Conservation (phyloP, 768 basidiomycete species). For the Pseudohyphozyma bogoriensis region DNA sequence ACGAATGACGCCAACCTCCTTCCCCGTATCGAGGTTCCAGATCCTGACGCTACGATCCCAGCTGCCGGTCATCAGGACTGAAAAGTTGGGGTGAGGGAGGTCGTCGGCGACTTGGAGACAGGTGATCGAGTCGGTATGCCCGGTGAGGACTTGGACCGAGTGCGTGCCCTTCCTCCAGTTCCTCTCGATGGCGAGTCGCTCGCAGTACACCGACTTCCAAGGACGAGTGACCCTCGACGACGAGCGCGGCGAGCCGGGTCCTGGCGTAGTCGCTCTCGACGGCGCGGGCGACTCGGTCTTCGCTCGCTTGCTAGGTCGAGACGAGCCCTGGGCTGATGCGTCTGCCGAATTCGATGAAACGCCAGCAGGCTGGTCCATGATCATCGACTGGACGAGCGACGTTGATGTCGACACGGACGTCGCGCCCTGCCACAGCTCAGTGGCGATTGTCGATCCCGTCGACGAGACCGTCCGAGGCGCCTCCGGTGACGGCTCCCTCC, state of each 20-base stretch:
- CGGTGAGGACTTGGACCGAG: conserved; percentile 70
- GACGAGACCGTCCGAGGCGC: not conserved
- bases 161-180: conserved; percentile 95
- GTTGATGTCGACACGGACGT: not conserved
- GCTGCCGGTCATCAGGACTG: conserved; percentile 92
- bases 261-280: conserved; percentile 35
- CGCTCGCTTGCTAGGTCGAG: conserved; percentile 26
- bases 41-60: conserved; percentile 90
- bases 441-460: not conserved
- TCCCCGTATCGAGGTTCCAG: conserved; percentile 92
- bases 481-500: conserved; percentile 1
- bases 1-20: conserved; percentile 65
- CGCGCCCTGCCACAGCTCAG: not conserved
- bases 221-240: conserved; percentile 52
- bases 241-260: conserved; percentile 16
- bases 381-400: not conserved
- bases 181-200: conserved; percentile 87
- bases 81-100: conserved; percentile 69
- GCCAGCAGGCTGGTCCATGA: not conserved
- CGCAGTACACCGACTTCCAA: conserved; percentile 97
- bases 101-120: conserved; percentile 90
- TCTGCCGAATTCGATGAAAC: conserved; percentile 2
- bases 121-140: conserved; percentile 94
- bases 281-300: conserved; percentile 26
- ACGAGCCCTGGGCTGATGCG: conserved; percentile 19